These are phyloP conservation scores for Penicillium hesseltinei DNA, from an alignment of 2,329 filamentous ascomycete genomes.

Conservation along the genomic window DNA sequence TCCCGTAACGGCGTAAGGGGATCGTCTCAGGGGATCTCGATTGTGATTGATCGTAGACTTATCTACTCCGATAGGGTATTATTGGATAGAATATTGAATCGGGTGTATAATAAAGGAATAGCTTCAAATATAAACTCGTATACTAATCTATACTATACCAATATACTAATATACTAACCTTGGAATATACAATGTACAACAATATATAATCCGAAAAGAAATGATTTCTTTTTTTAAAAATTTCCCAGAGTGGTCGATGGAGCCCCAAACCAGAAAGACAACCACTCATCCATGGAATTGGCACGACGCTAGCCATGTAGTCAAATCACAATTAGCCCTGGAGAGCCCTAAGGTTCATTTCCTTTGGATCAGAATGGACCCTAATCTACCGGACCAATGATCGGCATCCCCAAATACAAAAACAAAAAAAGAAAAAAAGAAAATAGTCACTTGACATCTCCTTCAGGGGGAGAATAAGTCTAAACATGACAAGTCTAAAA, in stretches of 20 bases:
- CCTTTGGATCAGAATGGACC: conserved; percentile 6
- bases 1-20: conserved; percentile 27
- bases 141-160: no score
- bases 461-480: conserved; percentile 3
- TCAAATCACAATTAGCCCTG: conserved; percentile 23
- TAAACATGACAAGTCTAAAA: conserved; percentile 19
- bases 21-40: conserved; percentile 6
- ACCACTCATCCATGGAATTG: conserved; percentile 23
- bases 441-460: conserved; percentile 9
- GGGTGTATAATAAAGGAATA: background rate
- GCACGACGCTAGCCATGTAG: conserved; percentile 22
- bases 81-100: background rate
- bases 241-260: conserved; percentile 3
- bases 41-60: conserved; percentile 5
- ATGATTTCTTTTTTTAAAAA: background rate
- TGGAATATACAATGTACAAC: background rate
- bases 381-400: conserved; percentile 5
- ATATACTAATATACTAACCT: background rate
- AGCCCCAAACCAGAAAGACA: background rate
- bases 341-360: conserved; percentile 1
- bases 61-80: background rate
- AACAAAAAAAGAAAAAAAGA: background rate
- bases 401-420: background rate
- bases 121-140: background rate
- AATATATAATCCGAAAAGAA: background rate